These are phyloP conservation scores for Eucalyptus rudis DNA, from an alignment of 345 rosid species.

Conservation along the genomic window DNA sequence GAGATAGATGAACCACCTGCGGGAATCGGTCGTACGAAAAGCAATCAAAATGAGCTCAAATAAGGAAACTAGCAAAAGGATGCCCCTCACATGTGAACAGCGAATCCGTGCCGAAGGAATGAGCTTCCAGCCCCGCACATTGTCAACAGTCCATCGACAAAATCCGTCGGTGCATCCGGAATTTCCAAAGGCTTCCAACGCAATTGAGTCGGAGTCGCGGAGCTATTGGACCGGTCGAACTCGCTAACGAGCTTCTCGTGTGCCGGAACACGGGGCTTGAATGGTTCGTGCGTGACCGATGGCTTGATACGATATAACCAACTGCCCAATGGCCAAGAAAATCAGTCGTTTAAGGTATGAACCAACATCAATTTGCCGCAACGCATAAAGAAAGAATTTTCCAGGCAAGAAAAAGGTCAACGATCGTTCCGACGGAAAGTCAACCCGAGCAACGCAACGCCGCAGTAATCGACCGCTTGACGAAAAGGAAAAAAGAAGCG, in stretches of 20 bases:
- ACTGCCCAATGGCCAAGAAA: constrained; percentile 7
- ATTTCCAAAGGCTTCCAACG: constrained; percentile 82
- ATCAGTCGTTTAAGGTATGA: neutral
- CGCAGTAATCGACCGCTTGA: neutral
- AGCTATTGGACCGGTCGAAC: constrained; percentile 55
- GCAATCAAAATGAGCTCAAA: neutral
- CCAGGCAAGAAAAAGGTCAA: neutral
- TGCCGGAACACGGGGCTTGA: constrained; percentile 50
- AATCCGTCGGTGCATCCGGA: constrained; percentile 61
- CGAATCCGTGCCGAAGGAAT: constrained; percentile 83
- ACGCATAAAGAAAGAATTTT: neutral
- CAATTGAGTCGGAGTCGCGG: constrained; percentile 78
- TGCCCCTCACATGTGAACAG: constrained; percentile 74
- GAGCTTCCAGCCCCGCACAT: constrained; percentile 94
- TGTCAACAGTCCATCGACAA: constrained; percentile 70
- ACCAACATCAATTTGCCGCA: neutral
- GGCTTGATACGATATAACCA: constrained; percentile 94
- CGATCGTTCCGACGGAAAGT: neutral
- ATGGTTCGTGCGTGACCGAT: constrained; percentile 92
- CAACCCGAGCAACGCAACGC: neutral
- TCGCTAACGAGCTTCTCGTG: constrained; percentile 70
- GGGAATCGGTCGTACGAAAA: neutral
- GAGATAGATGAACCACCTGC: neutral
- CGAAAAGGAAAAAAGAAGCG: neutral
- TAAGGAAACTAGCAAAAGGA: neutral